Evolutionary conservation across 23 red algal genomes (phyloP).

Genomic region (Gracilaria domingensis): DNA sequence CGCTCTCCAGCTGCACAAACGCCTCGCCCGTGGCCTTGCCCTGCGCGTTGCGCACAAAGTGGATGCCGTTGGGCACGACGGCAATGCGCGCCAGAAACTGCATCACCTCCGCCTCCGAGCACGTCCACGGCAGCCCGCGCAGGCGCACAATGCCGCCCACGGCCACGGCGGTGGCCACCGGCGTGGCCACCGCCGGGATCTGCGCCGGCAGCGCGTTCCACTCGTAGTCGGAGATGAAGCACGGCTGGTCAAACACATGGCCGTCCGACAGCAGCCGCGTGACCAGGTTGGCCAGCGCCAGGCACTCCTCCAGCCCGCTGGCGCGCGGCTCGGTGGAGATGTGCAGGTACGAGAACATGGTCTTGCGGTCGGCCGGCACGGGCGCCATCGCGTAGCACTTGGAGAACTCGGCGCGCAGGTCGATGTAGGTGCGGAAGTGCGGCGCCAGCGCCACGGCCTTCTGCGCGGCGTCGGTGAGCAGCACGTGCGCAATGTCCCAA

Average conservation of each 20-base stretch:
- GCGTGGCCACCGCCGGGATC: conserved; percentile 69
- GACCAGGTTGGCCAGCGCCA: conserved; percentile 62
- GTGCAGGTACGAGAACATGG: conserved; percentile 65
- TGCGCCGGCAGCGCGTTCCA: conserved; percentile 59
- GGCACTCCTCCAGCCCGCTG: conserved; percentile 67
- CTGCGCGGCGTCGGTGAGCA: conserved; percentile 70
- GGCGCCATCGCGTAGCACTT: conserved; percentile 63
- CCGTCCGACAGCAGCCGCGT: conserved; percentile 66
- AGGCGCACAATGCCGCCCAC: conserved; percentile 88
- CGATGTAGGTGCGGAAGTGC: conserved; percentile 73
- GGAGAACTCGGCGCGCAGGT: conserved; percentile 83
- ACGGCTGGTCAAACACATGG: conserved; percentile 62
- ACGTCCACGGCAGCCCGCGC: conserved; percentile 95
- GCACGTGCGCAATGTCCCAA: conserved; percentile 80
- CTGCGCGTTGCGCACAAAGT: conserved; percentile 85
- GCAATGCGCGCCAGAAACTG: conserved; percentile 76
- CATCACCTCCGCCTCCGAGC: conserved; percentile 73
- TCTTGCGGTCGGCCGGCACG: conserved; percentile 64
- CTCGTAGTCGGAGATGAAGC: conserved; percentile 64
- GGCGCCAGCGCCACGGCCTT: conserved; percentile 75
- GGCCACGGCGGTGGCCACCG: conserved; percentile 82
- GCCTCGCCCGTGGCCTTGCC: conserved; percentile 92
- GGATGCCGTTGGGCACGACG: conserved; percentile 76
- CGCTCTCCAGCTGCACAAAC: conserved; percentile 86
- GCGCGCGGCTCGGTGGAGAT: conserved; percentile 52